Evolutionary conservation across 345 rosid species (phyloP), one percentile per base, ranked within the genome.

Genomic region (Trapa bicornis): DNA sequence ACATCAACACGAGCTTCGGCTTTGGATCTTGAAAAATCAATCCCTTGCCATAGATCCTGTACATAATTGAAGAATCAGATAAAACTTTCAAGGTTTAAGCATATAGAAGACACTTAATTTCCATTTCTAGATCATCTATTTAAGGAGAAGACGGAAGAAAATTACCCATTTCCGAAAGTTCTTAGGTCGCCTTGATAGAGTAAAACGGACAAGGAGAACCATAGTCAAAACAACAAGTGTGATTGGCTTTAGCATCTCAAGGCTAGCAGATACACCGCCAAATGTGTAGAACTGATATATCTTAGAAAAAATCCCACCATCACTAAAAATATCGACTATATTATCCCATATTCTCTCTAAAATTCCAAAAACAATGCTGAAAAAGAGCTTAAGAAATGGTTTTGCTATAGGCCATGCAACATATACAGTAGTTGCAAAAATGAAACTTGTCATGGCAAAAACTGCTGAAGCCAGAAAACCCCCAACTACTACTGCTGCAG

Each of bases 1-100:
- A 89, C 96, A 70, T 92, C 98, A 81, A 92, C 98, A 75, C 96
- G 96, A 73, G 98, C 98, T 86, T 92, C 96, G 61, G 96, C 92
- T 86, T 92, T 92, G 72, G 98, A 92, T 69, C 85, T 89, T 73
- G 98, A 87, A 83, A 92, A 92, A 66, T 89, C 92, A 81, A 89
- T 89, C 64, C 98, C 98, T 83, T 86, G 95, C 98, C 96, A 92
- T 57, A 92, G 77, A 72, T 89, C 98, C 98, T 92, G 81, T 74
- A 78, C 72, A 75, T 65, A 64, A 62, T 37, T 63, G 65, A 29
- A 61, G 33, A 6, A 64, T 80, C 39, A 66, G 14, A 66, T 50
- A 65, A 16, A 70, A 54, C 39, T 37, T 35, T 62, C n/a, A 39
- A 22, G 11, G 54, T 38, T 65, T 66, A 65, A 45, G 12, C 56